Conservation (phyloP, 257 asterid genomes). For the Solanum rostratum region DNA sequence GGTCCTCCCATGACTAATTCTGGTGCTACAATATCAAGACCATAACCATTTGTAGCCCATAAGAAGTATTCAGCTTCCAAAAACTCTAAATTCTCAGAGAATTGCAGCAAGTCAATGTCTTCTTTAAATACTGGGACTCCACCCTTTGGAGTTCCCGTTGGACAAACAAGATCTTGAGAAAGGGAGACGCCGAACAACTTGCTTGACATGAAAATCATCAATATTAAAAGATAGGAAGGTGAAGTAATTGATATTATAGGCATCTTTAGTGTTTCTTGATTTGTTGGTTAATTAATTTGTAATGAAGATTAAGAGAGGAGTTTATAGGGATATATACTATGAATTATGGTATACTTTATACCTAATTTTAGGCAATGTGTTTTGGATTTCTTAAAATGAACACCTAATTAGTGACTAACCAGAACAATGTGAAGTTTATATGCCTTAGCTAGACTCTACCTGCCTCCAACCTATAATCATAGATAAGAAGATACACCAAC, state of each 20-base stretch:
- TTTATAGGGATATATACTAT: neutral
- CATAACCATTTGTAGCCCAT: constrained; percentile 27
- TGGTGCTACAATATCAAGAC: constrained; percentile 31
- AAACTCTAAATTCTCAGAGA: constrained; percentile 31
- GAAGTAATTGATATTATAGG: neutral
- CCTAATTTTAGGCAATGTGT: neutral
- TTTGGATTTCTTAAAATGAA: neutral
- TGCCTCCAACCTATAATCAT: neutral
- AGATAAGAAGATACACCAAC: neutral
- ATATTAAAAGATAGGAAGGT: neutral
- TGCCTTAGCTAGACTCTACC: neutral
- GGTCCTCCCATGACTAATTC: constrained; percentile 33
- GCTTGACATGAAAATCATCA: neutral
- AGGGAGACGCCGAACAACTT: neutral
- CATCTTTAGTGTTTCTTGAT: neutral
- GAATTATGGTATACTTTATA: neutral
- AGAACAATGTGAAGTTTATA: neutral
- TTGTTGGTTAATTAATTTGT: neutral
- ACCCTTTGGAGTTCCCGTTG: neutral
- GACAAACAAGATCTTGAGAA: neutral
- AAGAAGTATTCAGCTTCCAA: constrained; percentile 35
- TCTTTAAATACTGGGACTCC: neutral
- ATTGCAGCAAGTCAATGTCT: constrained; percentile 29
- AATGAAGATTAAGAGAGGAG: neutral
- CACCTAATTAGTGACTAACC: neutral